Conservation (phyloP, 2,329 filamentous ascomycete species). For the Hymenoscyphus fraxineus region DNA sequence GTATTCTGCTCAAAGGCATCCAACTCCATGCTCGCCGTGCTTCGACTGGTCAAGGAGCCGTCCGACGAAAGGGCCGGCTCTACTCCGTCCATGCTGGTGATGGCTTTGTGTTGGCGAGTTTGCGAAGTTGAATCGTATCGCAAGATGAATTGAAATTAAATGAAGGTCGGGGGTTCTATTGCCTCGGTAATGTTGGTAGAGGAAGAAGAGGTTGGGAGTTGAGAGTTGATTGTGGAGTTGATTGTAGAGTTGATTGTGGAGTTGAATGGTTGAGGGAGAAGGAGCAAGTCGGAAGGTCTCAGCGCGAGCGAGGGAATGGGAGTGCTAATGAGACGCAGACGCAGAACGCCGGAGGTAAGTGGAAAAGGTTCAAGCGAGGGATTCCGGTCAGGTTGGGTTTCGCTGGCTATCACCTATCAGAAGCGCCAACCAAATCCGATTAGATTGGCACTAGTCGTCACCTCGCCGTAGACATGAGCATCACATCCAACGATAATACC, state of each 20-base stretch:
- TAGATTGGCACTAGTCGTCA: background rate
- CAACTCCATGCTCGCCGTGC: constrained; percentile 28
- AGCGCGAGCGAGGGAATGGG: background rate
- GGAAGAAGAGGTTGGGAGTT: background rate
- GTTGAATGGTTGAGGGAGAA: background rate
- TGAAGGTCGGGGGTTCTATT: no score
- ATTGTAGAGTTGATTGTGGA: background rate
- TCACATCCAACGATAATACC: background rate
- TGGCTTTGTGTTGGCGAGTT: background rate
- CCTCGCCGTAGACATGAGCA: no score
- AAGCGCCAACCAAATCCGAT: background rate
- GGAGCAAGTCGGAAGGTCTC: background rate
- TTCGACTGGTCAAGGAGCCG: constrained; percentile 27
- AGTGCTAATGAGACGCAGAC: constrained; percentile 1
- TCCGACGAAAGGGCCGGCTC: constrained; percentile 20
- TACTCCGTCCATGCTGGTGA: constrained; percentile 13
- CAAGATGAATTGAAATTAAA: background rate
- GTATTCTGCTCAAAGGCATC: constrained; percentile 25
- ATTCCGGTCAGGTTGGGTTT: background rate
- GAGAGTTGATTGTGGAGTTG: no score
- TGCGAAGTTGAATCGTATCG: background rate
- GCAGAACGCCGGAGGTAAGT: background rate
- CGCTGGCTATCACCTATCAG: background rate
- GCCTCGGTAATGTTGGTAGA: background rate
- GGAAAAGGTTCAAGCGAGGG: constrained; percentile 1